Evolutionary conservation across 331 rosid genomes (phyloP).

Genomic region (Rhamnella rubrinervis): DNA sequence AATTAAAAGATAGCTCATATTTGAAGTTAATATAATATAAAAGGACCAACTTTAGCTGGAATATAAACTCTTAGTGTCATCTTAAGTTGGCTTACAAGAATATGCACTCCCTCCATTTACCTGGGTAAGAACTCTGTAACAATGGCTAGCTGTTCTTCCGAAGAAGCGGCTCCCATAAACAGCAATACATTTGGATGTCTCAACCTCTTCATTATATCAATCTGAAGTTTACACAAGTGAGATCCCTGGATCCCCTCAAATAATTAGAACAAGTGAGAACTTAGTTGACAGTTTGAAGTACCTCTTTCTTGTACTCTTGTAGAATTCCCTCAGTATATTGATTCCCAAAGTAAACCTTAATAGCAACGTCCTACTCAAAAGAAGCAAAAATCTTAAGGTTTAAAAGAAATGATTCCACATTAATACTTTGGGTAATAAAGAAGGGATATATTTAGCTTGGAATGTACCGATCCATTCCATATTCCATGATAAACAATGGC

Average conservation of each 20-base stretch:
- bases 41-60: not conserved
- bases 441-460: slow-evolving; percentile 6
- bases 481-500: slow-evolving; percentile 70
- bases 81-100: not conserved
- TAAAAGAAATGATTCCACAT: slow-evolving; percentile 13
- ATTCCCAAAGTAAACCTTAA: slow-evolving; percentile 58
- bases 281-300: slow-evolving; percentile 12
- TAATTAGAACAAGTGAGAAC: slow-evolving; percentile 8
- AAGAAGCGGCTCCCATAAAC: slow-evolving; percentile 79
- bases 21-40: not conserved
- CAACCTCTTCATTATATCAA: slow-evolving; percentile 80
- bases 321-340: slow-evolving; percentile 47
- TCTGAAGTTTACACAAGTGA: slow-evolving; percentile 37
- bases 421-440: not conserved
- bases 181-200: slow-evolving; percentile 83
- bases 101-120: slow-evolving; percentile 31
- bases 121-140: slow-evolving; percentile 78
- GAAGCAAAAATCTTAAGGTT: slow-evolving; percentile 9
- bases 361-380: slow-evolving; percentile 61
- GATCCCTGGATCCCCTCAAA: slow-evolving; percentile 11
- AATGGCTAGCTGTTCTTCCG: slow-evolving; percentile 65
- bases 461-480: slow-evolving; percentile 76
- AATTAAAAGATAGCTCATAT: too few species aligned
- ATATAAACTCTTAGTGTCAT: not conserved
- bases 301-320: slow-evolving; percentile 66